phyloP scores from a whole-genome alignment of 306 rosid genomes.

The Gastrolobium bilobum region DNA sequence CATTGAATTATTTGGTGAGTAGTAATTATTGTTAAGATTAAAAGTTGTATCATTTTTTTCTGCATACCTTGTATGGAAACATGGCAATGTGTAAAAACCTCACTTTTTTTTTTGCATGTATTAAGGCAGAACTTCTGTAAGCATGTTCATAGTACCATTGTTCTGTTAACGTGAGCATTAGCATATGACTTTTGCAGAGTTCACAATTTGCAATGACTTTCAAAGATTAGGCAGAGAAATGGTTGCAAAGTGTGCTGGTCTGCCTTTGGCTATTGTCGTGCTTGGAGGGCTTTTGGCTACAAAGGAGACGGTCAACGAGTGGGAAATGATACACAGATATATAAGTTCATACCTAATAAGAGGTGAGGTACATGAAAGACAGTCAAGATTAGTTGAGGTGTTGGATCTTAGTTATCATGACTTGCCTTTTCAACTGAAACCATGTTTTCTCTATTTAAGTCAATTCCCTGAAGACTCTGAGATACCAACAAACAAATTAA shows the following conservation, averaged over 20 bases:
- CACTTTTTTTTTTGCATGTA: too few species aligned
- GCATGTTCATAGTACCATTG: background rate
- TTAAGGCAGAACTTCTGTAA: background rate
- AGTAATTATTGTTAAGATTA: too few species aligned
- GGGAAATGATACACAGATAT: conserved; percentile 53
- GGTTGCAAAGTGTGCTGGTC: conserved; percentile 64
- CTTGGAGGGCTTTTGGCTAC: conserved; percentile 69
- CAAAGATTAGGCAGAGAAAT: conserved; percentile 60
- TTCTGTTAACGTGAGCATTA: conserved; percentile 7
- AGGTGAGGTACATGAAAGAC: conserved; percentile 54
- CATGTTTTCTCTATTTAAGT: conserved; percentile 61
- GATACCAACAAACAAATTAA: conserved; percentile 54
- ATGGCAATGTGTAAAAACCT: too few species aligned
- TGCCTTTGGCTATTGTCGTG: conserved; percentile 66
- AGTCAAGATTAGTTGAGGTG: conserved; percentile 51
- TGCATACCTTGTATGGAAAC: too few species aligned
- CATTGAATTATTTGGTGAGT: too few species aligned
- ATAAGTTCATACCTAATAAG: conserved; percentile 46
- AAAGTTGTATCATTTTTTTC: too few species aligned
- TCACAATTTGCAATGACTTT: conserved; percentile 31
- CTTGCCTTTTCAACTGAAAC: conserved; percentile 60
- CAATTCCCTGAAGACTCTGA: conserved; percentile 70
- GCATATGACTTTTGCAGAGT: conserved; percentile 41
- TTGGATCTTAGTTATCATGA: conserved; percentile 61
- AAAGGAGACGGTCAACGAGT: conserved; percentile 50